A percentile compares a stretch with the other conserved stretches of the same genome.
phyloP scores from a whole-genome alignment of 2,329 filamentous ascomycete species.

The Fusarium algeriense region DNA sequence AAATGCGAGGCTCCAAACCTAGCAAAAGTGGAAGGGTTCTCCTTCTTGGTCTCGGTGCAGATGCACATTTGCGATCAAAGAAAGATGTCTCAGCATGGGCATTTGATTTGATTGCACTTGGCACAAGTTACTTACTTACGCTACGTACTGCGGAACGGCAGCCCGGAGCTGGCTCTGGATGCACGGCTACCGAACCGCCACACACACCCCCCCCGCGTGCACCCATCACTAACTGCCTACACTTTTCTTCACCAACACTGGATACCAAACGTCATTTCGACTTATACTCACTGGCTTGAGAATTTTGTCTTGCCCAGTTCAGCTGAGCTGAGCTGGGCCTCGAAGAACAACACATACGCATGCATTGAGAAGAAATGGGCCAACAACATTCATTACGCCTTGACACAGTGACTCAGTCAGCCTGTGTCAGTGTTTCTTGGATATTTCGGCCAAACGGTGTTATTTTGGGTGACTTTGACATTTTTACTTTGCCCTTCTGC shows the following conservation, averaged over 20 bases:
- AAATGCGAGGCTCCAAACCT: conserved; percentile 31
- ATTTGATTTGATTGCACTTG: conserved; percentile 41
- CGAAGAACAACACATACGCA: conserved; percentile 20
- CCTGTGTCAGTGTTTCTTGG: conserved; percentile 10
- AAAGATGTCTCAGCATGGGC: conserved; percentile 32
- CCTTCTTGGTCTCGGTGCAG: conserved; percentile 39
- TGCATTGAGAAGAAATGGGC: conserved; percentile 6
- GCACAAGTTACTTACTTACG: conserved; percentile 20
- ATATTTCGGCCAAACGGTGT: conserved; percentile 38
- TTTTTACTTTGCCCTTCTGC: conserved; percentile 33
- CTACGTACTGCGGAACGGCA: conserved; percentile 34
- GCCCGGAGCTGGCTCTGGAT: conserved; percentile 43
- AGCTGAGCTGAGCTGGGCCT: conserved; percentile 30
- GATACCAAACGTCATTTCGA: conserved; percentile 29
- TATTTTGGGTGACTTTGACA: conserved; percentile 42
- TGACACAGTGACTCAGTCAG: conserved; percentile 27
- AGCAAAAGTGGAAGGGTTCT: conserved; percentile 22
- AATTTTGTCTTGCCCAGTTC: conserved; percentile 2
- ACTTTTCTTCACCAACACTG: neutral
- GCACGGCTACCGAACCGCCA: conserved; percentile 34
- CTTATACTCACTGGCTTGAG: conserved; percentile 28
- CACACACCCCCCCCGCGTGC: conserved; percentile 38
- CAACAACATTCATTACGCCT: conserved; percentile 1
- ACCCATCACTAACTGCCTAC: conserved; percentile 15
- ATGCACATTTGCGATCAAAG: conserved; percentile 29